Conservation (phyloP, 768 basidiomycete genomes). For the Kwoniella sp. region DNA sequence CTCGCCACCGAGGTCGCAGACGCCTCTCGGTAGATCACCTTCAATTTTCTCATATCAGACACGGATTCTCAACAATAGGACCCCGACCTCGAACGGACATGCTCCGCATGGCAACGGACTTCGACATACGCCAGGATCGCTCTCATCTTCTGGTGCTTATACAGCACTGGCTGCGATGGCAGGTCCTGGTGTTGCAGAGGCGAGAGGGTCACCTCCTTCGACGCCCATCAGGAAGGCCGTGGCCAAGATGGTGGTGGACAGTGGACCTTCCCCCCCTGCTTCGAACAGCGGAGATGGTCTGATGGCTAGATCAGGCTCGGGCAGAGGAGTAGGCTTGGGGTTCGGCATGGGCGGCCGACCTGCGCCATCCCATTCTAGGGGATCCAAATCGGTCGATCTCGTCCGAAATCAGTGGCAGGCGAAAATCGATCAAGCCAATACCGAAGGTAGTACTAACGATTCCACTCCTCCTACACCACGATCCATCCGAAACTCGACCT, state of each 20-base stretch:
- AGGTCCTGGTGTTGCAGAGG: neutral
- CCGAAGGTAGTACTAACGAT: neutral
- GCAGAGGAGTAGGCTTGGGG: constrained; percentile 24
- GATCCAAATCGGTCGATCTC: constrained; percentile 38
- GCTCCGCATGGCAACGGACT: constrained; percentile 2
- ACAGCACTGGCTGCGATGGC: constrained; percentile 29
- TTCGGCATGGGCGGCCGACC: constrained; percentile 29
- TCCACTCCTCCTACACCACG: constrained; percentile 21
- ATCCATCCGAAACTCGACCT: constrained; percentile 14
- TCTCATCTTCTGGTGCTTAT: constrained; percentile 23
- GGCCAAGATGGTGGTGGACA: constrained; percentile 35
- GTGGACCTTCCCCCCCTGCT: constrained; percentile 3
- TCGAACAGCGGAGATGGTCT: neutral
- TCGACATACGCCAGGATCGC: constrained; percentile 18
- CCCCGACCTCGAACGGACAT: constrained; percentile 22
- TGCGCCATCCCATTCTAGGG: constrained; percentile 18
- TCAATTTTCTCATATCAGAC: constrained; percentile 50
- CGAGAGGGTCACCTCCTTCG: constrained; percentile 33
- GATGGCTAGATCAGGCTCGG: constrained; percentile 15
- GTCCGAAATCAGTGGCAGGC: constrained; percentile 49
- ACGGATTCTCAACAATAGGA: constrained; percentile 36
- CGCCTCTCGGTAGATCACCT: constrained; percentile 32
- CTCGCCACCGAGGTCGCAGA: constrained; percentile 44
- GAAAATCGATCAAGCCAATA: constrained; percentile 29
- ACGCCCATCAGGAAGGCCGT: constrained; percentile 43